Evolutionary conservation across 1,139 yeast genomes (phyloP).

Genomic region (Magnusiomyces ingens): DNA sequence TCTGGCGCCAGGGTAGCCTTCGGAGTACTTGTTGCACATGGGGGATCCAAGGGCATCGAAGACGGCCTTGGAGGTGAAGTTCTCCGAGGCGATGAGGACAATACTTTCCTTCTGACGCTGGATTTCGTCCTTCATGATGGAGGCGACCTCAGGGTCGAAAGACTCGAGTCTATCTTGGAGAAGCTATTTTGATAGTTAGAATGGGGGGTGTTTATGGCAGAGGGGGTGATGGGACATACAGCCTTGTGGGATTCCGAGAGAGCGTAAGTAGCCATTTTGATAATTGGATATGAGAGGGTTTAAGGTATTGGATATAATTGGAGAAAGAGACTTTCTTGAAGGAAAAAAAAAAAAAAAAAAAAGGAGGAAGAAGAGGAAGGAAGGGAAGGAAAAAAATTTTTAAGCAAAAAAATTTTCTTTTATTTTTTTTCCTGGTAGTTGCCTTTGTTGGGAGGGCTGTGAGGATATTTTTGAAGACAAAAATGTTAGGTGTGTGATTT

Average conservation of each 20-base stretch:
- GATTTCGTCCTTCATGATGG: constrained; percentile 65
- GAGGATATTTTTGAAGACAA: too few species aligned
- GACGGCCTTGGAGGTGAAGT: constrained; percentile 90
- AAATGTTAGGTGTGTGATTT: too few species aligned
- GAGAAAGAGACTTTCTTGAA: constrained; percentile 7
- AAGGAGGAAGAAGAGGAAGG: not conserved
- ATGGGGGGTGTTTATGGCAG: not conserved
- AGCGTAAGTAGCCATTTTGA: constrained; percentile 29
- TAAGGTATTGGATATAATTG: constrained; percentile 9
- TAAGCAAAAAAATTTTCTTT: constrained; percentile 2
- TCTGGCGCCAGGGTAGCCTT: constrained; percentile 96
- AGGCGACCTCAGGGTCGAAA: constrained; percentile 81
- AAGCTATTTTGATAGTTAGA: constrained; percentile 16
- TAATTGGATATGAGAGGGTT: not conserved
- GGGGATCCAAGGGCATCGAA: constrained; percentile 92
- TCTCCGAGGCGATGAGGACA: constrained; percentile 89
- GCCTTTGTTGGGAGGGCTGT: too few species aligned
- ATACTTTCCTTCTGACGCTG: constrained; percentile 83
- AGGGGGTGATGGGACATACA: constrained; percentile 14
- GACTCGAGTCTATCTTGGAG: constrained; percentile 35
- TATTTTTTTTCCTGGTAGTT: not conserved
- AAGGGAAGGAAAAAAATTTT: not conserved
- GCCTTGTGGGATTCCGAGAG: constrained; percentile 31
- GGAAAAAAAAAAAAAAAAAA: not conserved
- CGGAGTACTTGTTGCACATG: constrained; percentile 96